phyloP scores from a whole-genome alignment of 106 monocot genomes.

The Acorus gramineus region DNA sequence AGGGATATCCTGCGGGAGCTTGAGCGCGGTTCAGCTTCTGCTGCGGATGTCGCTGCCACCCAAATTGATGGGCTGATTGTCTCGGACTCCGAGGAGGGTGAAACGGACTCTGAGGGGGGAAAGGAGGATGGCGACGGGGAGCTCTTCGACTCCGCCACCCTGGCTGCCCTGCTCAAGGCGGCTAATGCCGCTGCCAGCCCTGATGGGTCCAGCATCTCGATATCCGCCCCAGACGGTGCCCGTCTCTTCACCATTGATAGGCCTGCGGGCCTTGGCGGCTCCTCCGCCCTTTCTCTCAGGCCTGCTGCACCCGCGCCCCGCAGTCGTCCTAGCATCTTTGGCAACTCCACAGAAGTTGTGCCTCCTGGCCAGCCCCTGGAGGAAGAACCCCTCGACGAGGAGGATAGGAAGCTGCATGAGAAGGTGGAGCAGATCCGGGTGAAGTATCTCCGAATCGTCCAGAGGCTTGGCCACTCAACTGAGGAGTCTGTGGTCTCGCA shows the following conservation, averaged over 20 bases:
- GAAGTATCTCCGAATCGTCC: constrained; percentile 78
- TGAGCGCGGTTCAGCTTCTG: constrained; percentile 13
- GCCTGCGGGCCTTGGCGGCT: constrained; percentile 61
- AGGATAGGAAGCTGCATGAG: constrained; percentile 76
- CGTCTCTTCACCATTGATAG: constrained; percentile 60
- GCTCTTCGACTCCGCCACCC: constrained; percentile 61
- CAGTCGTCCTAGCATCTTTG: constrained; percentile 29
- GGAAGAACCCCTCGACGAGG: constrained; percentile 48
- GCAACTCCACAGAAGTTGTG: too few species aligned
- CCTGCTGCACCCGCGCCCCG: constrained; percentile 25
- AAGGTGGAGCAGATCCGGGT: constrained; percentile 82
- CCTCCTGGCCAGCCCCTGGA: too few species aligned
- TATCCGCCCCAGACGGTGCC: constrained; percentile 38
- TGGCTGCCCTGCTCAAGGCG: constrained; percentile 76
- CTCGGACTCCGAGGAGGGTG: constrained; percentile 35
- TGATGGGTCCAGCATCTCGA: constrained; percentile 28
- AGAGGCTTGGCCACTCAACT: constrained; percentile 68
- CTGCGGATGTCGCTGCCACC: constrained; percentile 20
- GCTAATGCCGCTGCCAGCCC: constrained; percentile 40
- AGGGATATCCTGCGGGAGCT: constrained; percentile 22
- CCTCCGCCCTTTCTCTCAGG: constrained; percentile 48
- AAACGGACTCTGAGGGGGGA: constrained; percentile 36
- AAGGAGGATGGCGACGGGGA: constrained; percentile 41
- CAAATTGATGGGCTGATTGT: constrained; percentile 43
- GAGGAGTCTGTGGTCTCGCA: constrained; percentile 78